Evolutionary conservation across 441 rosid genomes (phyloP).

Genomic region (Geranium incanum): DNA sequence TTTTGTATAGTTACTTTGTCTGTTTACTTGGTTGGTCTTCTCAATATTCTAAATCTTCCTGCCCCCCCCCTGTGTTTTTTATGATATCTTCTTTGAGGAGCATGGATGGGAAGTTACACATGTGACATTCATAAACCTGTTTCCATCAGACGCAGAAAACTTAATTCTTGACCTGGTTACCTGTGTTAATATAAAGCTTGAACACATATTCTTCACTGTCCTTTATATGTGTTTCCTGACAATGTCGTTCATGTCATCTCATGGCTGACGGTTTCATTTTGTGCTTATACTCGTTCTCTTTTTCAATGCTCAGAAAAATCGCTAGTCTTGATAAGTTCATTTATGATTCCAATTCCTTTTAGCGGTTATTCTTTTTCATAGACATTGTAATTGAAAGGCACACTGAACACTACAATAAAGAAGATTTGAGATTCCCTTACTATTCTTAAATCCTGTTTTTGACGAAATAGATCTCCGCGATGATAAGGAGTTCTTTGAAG

Average conservation of each 20-base stretch:
- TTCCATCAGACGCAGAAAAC: too few species aligned
- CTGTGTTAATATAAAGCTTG: too few species aligned
- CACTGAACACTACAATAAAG: background rate
- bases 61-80: background rate
- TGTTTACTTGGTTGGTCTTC: background rate
- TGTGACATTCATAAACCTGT: too few species aligned
- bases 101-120: background rate
- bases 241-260: background rate
- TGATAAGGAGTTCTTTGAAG: slow-evolving; percentile 59
- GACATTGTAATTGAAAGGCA: background rate
- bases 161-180: too few species aligned
- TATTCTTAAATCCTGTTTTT: background rate
- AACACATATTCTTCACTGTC: too few species aligned
- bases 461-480: slow-evolving; percentile 59
- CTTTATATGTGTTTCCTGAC: too few species aligned
- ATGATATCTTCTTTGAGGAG: background rate
- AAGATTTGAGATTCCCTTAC: background rate
- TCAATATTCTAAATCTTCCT: background rate
- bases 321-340: background rate
- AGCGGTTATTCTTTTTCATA: too few species aligned
- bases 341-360: background rate
- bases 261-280: background rate
- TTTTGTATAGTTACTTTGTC: background rate
- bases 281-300: background rate
- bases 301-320: too few species aligned